Conservation (phyloP, 139 green algal genomes). For the Parachlorella kessleri region DNA sequence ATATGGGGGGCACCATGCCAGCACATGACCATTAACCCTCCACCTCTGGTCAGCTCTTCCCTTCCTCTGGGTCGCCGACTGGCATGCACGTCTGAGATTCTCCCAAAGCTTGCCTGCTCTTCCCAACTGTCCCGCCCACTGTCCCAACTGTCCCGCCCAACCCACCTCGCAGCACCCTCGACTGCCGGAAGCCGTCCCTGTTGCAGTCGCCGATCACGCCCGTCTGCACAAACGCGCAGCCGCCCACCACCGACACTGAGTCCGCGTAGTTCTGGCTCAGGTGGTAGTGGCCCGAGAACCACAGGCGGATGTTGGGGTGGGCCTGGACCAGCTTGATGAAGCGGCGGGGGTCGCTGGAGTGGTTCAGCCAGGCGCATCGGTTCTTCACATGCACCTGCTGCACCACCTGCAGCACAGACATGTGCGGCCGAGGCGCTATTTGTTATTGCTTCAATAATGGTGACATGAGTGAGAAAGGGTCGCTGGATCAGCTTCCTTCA, state of each 20-base stretch:
- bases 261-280: constrained; percentile 75
- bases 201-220: constrained; percentile 82
- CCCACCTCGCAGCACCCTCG: constrained; percentile 37
- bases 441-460: too few relatives aligned
- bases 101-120: background rate
- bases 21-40: too few relatives aligned
- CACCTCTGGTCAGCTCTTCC: too few relatives aligned
- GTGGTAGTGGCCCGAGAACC: constrained; percentile 82
- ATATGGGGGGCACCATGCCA: too few relatives aligned
- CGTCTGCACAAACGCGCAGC: constrained; percentile 77
- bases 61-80: too few relatives aligned
- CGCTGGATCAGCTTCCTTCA: too few relatives aligned
- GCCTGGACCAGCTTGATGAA: constrained; percentile 70
- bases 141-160: too few relatives aligned
- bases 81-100: too few relatives aligned
- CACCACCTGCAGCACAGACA: constrained; percentile 46
- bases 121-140: background rate
- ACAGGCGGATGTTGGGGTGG: constrained; percentile 70
- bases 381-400: constrained; percentile 89
- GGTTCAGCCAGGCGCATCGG: constrained; percentile 70
- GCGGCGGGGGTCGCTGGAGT: constrained; percentile 44
- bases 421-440: too few relatives aligned
- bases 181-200: constrained; percentile 66
- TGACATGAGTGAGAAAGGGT: too few relatives aligned
- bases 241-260: constrained; percentile 53